These are phyloP conservation scores for Hanseniaspora lachancei DNA, from an alignment of 805 yeast genomes.

Conservation along the genomic window DNA sequence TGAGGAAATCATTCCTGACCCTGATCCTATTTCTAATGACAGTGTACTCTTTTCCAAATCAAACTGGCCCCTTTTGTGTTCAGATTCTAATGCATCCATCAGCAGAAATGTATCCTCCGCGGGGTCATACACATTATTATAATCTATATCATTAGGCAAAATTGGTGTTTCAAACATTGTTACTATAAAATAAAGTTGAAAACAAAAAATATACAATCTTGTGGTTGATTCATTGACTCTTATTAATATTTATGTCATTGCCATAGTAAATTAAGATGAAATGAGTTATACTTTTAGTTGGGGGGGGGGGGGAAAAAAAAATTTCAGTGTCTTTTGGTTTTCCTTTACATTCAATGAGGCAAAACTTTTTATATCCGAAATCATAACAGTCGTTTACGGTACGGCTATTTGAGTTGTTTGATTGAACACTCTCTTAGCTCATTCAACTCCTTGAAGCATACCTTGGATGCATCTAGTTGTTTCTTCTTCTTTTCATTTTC, in stretches of 20 bases:
- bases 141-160: constrained; percentile 33
- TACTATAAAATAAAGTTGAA: too few species aligned
- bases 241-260: too few species aligned
- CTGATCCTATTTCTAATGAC: constrained; percentile 77
- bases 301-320: too few species aligned
- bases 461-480: constrained; percentile 2
- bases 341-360: not conserved
- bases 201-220: too few species aligned
- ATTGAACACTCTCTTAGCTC: constrained; percentile 2
- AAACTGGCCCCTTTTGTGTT: constrained; percentile 18
- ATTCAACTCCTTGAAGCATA: constrained; percentile 4
- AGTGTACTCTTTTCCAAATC: constrained; percentile 34
- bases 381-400: not conserved
- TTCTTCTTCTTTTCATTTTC: not conserved
- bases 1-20: constrained; percentile 79
- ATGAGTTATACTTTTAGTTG: too few species aligned
- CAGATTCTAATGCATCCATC: constrained; percentile 64
- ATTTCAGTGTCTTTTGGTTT: not conserved
- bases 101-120: constrained; percentile 83
- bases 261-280: too few species aligned
- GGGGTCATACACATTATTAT: constrained; percentile 80
- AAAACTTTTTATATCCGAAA: not conserved
- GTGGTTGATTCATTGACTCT: too few species aligned
- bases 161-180: constrained; percentile 7
- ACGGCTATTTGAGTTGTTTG: not conserved